phyloP scores from a whole-genome alignment of 2,329 filamentous ascomycete species.

The Diplodia mutila region DNA sequence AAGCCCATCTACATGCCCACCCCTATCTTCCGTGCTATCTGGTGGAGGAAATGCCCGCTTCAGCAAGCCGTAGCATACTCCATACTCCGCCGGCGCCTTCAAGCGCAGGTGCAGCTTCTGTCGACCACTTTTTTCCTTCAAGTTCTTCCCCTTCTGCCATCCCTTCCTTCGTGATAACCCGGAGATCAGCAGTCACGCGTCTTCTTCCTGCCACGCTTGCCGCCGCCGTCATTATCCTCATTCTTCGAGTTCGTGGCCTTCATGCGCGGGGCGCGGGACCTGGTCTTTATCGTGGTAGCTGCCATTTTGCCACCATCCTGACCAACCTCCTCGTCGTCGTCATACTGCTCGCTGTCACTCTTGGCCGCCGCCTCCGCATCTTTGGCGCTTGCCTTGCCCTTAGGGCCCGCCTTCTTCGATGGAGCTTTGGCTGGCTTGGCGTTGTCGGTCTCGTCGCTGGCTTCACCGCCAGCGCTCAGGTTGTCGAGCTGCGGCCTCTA shows the following conservation, averaged over 20 bases:
- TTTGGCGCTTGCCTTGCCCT: slow-evolving; percentile 5
- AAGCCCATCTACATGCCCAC: not conserved
- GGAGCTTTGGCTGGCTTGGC: not conserved
- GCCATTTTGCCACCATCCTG: no score
- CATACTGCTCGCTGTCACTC: not conserved
- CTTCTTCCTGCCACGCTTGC: not conserved
- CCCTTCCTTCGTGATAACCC: not conserved
- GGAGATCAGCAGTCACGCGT: not conserved
- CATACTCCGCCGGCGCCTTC: not conserved
- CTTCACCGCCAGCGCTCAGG: not conserved
- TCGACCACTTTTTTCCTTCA: not conserved
- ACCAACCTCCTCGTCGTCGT: not conserved
- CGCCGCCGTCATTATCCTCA: not conserved
- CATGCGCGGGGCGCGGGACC: not conserved
- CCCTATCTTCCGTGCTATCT: not conserved
- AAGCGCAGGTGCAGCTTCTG: not conserved
- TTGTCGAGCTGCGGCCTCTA: slow-evolving; percentile 1
- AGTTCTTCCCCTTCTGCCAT: not conserved
- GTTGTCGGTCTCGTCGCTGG: not conserved
- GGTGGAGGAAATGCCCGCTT: not conserved
- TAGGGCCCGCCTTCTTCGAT: not conserved
- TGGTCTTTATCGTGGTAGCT: not conserved
- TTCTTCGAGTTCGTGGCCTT: not conserved
- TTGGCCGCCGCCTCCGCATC: not conserved
- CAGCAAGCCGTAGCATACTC: not conserved